A percentile compares a stretch with the other conserved stretches of the same genome.
phyloP scores from a whole-genome alignment of 768 basidiomycete species.

The Leucocoprinus sp. region DNA sequence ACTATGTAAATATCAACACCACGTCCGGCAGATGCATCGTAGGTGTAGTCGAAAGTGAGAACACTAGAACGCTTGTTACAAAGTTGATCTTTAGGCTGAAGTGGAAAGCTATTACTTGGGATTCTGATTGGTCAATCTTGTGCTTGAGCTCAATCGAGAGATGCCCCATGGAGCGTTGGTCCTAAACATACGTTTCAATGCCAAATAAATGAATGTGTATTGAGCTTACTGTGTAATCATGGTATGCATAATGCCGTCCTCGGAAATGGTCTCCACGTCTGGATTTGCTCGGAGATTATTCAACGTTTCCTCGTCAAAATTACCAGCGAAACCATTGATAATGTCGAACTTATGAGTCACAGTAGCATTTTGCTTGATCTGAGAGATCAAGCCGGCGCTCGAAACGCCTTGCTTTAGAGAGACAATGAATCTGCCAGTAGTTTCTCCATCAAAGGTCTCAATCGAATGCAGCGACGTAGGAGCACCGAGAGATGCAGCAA shows the following conservation, averaged over 20 bases:
- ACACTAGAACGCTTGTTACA: constrained; percentile 1
- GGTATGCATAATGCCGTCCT: constrained; percentile 23
- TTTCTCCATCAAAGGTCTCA: constrained; percentile 18
- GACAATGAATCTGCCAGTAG: constrained; percentile 23
- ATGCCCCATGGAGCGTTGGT: constrained; percentile 27
- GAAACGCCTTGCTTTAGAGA: constrained; percentile 22
- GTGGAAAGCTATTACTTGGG: not conserved
- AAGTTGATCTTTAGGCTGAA: not conserved
- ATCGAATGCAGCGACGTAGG: constrained; percentile 17
- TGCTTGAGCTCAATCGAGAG: constrained; percentile 18
- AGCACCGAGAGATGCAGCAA: constrained; percentile 13
- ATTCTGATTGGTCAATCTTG: constrained; percentile 13
- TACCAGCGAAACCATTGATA: constrained; percentile 27
- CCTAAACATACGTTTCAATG: constrained; percentile 11
- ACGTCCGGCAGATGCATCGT: constrained; percentile 7
- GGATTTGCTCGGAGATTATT: constrained; percentile 18
- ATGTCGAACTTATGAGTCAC: constrained; percentile 18
- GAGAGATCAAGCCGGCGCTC: constrained; percentile 13
- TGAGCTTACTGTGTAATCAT: constrained; percentile 17
- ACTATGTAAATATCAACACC: constrained; percentile 34
- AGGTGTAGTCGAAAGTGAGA: constrained; percentile 18
- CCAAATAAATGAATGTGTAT: not conserved
- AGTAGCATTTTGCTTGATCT: constrained; percentile 8
- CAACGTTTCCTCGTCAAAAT: constrained; percentile 18
- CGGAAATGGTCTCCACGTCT: constrained; percentile 21